phyloP scores from a whole-genome alignment of 2,329 filamentous ascomycete species.

The Fulvia fulva region DNA sequence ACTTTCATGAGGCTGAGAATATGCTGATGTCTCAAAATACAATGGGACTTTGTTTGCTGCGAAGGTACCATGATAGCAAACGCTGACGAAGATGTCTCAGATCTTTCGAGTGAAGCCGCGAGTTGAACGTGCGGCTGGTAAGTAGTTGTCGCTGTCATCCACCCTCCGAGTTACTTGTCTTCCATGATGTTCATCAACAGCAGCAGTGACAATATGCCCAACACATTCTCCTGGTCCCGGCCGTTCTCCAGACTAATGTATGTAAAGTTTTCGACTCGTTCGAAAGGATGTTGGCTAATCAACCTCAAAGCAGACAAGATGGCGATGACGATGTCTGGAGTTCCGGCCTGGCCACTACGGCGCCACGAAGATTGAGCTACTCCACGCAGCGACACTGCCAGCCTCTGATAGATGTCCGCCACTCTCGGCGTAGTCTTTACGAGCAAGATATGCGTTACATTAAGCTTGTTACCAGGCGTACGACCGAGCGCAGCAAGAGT shows the following conservation, averaged over 20 bases:
- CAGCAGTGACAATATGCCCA: background rate
- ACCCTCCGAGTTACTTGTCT: background rate
- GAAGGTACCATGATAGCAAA: background rate
- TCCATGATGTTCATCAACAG: background rate
- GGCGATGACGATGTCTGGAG: background rate
- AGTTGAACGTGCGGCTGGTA: background rate
- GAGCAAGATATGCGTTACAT: background rate
- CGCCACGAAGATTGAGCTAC: background rate
- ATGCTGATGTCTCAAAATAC: background rate
- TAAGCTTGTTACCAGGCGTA: background rate
- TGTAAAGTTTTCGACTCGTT: background rate
- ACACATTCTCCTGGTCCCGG: background rate
- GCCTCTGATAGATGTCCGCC: background rate
- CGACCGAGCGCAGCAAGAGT: background rate
- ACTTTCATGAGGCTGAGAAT: background rate
- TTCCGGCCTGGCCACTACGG: background rate
- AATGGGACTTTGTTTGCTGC: background rate
- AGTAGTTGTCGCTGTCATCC: background rate
- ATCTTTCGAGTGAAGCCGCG: background rate
- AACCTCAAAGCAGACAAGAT: background rate
- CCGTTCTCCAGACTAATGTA: background rate
- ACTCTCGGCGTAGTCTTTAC: background rate
- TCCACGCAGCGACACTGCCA: background rate
- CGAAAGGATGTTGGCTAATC: background rate
- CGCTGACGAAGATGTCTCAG: background rate